Percentiles rank a stretch among this genome's conserved stretches.
These are phyloP conservation scores for Sugiyamaella paludigena DNA, from an alignment of 1,139 yeast species.

Conservation along the genomic window DNA sequence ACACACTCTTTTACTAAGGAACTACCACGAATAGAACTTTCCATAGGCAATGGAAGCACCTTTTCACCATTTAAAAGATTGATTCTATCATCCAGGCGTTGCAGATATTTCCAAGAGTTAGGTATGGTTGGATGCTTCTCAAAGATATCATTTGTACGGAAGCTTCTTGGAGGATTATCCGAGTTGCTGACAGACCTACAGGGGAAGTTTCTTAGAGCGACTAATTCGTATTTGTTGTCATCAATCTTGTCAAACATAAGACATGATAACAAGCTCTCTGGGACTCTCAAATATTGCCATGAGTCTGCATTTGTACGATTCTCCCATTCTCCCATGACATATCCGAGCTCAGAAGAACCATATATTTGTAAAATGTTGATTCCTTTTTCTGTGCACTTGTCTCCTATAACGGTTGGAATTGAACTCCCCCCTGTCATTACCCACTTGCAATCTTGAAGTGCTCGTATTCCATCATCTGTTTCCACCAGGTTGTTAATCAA, in stretches of 20 bases:
- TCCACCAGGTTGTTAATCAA: not conserved
- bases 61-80: not conserved
- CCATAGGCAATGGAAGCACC: not conserved
- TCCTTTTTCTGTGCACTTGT: not conserved
- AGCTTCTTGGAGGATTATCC: not conserved
- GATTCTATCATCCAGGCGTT: not conserved
- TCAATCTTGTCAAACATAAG: not conserved
- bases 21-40: not conserved
- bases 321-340: not conserved
- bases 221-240: not conserved
- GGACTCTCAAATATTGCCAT: not conserved
- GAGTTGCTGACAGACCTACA: not conserved
- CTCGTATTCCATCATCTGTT: not conserved
- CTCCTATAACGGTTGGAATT: not conserved
- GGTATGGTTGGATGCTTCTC: not conserved
- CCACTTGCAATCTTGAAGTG: not conserved
- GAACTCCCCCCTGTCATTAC: no score
- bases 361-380: not conserved
- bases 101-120: not conserved
- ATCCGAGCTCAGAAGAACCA: slow-evolving; percentile 1
- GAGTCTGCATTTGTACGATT: not conserved
- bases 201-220: not conserved
- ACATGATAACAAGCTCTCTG: not conserved
- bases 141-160: not conserved
- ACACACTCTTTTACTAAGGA: not conserved